phyloP scores from a whole-genome alignment of 768 basidiomycete species.

The Lactarius tabidus region DNA sequence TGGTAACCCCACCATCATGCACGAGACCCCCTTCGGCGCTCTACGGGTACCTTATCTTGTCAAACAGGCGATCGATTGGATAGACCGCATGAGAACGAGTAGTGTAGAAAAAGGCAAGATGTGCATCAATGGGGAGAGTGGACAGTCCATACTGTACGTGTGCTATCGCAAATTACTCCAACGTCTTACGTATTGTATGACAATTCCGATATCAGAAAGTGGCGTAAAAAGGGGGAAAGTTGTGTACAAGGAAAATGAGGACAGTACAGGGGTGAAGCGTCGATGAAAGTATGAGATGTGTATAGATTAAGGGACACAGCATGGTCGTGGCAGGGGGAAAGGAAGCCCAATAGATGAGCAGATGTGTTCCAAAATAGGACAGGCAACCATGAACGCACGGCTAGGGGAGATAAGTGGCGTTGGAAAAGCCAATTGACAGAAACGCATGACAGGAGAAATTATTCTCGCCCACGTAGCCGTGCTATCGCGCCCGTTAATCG shows the following conservation, averaged over 20 bases:
- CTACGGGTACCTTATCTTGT: not conserved
- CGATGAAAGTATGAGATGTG: not conserved
- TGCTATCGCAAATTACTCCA: constrained; percentile 1
- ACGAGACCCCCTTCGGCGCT: not conserved
- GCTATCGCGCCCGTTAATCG: constrained; percentile 12
- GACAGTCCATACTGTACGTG: not conserved
- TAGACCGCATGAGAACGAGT: not conserved
- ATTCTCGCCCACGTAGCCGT: constrained; percentile 21
- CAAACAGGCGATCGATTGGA: not conserved
- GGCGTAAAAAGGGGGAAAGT: not conserved
- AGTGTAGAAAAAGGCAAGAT: not conserved
- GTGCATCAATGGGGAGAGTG: not conserved
- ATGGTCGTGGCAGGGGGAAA: not conserved
- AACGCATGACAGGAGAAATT: not conserved
- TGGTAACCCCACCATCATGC: not conserved
- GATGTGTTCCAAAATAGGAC: not conserved
- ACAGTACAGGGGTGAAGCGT: constrained; percentile 2
- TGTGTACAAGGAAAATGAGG: constrained; percentile 9
- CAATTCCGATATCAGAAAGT: constrained; percentile 1
- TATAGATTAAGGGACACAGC: not conserved
- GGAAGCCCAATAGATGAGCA: not conserved
- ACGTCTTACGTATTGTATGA: constrained; percentile 3
- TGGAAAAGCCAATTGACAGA: not conserved
- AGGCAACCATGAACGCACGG: not conserved
- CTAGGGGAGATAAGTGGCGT: not conserved